These are phyloP conservation scores for Daedaleopsis nitida DNA, from an alignment of 768 basidiomycete genomes.

Conservation along the genomic window DNA sequence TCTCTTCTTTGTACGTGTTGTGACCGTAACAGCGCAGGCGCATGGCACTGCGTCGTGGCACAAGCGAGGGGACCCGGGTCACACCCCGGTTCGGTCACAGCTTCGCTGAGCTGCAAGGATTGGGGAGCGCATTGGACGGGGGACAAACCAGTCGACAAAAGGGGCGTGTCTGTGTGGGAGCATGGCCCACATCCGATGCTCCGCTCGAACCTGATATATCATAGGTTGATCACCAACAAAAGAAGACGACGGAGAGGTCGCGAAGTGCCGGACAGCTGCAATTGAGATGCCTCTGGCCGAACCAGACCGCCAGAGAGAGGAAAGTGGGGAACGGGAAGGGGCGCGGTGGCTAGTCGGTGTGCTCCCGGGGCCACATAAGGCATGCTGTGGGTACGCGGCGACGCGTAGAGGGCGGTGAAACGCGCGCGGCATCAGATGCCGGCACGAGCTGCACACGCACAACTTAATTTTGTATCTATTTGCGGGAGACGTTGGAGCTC, in stretches of 20 bases:
- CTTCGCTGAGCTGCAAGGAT: slow-evolving; percentile 13
- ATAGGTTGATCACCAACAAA: slow-evolving; percentile 23
- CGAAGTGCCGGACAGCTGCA: slow-evolving; percentile 13
- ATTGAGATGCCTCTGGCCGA: slow-evolving; percentile 4
- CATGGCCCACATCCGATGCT: slow-evolving; percentile 15
- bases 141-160: slow-evolving; percentile 11
- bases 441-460: slow-evolving; percentile 16
- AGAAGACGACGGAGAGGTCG: slow-evolving; percentile 11
- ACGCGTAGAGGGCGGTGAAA: slow-evolving; percentile 20
- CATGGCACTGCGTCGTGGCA: not conserved
- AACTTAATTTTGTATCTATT: slow-evolving; percentile 19
- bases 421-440: slow-evolving; percentile 26
- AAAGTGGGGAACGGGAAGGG: slow-evolving; percentile 3
- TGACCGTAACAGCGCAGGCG: not conserved
- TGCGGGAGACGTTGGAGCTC: slow-evolving; percentile 7
- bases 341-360: slow-evolving; percentile 11
- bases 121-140: not conserved
- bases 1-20: slow-evolving; percentile 11
- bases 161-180: slow-evolving; percentile 19
- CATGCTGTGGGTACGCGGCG: slow-evolving; percentile 12
- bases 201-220: slow-evolving; percentile 18
- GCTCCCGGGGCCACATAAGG: slow-evolving; percentile 10
- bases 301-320: slow-evolving; percentile 1
- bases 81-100: slow-evolving; percentile 9
- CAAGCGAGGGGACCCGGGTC: slow-evolving; percentile 1